Conservation (phyloP, 2,329 filamentous ascomycete genomes). For the Monosporascus sp. region DNA sequence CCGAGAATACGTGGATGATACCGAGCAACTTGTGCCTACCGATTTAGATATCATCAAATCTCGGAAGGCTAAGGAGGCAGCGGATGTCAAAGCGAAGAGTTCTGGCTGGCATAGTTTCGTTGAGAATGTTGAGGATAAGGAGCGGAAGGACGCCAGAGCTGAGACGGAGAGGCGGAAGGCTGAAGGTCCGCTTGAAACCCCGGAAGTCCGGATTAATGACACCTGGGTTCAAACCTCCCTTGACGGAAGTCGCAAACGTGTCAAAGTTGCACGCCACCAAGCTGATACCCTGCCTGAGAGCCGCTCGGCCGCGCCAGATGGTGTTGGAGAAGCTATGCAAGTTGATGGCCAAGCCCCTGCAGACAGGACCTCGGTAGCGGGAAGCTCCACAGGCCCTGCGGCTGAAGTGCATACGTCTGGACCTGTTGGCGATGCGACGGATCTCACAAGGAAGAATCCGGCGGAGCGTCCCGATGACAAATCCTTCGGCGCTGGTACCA, state of each 20-base stretch:
- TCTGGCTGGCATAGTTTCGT: constrained; percentile 19
- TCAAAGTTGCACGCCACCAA: constrained; percentile 27
- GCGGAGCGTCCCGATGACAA: background rate
- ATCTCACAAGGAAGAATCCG: background rate
- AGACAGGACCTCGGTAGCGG: background rate
- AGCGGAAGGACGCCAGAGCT: constrained; percentile 17
- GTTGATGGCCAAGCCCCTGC: constrained; percentile 1
- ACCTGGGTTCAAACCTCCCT: constrained; percentile 34
- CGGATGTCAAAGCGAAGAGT: constrained; percentile 16
- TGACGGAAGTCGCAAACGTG: constrained; percentile 34
- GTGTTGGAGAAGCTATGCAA: constrained; percentile 7
- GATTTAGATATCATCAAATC: constrained; percentile 67
- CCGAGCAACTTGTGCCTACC: constrained; percentile 83
- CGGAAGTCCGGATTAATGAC: constrained; percentile 28
- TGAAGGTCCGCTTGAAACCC: constrained; percentile 10
- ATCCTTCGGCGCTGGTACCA: background rate
- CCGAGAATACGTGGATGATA: constrained; percentile 60
- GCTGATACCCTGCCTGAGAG: constrained; percentile 2
- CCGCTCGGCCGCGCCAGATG: background rate
- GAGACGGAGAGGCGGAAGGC: constrained; percentile 23
- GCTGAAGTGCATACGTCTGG: background rate
- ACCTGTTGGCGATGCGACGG: background rate
- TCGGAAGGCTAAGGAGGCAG: constrained; percentile 26
- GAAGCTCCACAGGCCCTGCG: background rate
- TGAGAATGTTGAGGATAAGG: constrained; percentile 18